Percentiles rank a stretch among this genome's conserved stretches.
Conservation (phyloP, 2,329 filamentous ascomycete species). For the Botryotinia narcissicola region DNA sequence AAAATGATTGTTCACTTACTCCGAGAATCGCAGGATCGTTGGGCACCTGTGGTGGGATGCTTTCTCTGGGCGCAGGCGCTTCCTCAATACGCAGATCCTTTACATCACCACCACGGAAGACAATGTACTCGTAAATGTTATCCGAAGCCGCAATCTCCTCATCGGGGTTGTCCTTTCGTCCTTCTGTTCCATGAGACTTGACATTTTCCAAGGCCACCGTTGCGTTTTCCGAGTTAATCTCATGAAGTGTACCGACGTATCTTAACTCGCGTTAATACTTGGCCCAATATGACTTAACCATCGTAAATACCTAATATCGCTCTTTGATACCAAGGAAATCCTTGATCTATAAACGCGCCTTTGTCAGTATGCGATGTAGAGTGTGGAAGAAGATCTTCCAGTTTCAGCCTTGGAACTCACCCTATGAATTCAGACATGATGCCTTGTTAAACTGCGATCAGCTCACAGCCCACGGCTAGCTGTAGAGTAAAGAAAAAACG, state of each 20-base stretch:
- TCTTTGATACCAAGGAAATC: slow-evolving; percentile 96
- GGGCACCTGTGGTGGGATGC: slow-evolving; percentile 73
- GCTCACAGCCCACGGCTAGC: slow-evolving; percentile 38
- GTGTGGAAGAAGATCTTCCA: slow-evolving; percentile 8
- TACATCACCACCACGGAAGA: slow-evolving; percentile 96
- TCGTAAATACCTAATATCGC: slow-evolving; percentile 80
- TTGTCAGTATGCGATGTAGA: slow-evolving; percentile 29
- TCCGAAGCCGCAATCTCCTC: slow-evolving; percentile 83
- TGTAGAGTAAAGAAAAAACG: slow-evolving; percentile 20
- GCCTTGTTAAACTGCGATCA: slow-evolving; percentile 31
- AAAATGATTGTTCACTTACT: slow-evolving; percentile 62
- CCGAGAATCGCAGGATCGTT: slow-evolving; percentile 96
- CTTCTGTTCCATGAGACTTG: slow-evolving; percentile 89
- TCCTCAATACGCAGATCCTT: slow-evolving; percentile 96
- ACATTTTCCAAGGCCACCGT: slow-evolving; percentile 98
- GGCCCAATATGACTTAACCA: slow-evolving; percentile 2
- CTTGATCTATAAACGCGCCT: slow-evolving; percentile 61
- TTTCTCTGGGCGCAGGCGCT: slow-evolving; percentile 69
- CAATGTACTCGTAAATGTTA: slow-evolving; percentile 95
- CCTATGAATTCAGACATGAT: slow-evolving; percentile 61
- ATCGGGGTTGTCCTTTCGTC: slow-evolving; percentile 71
- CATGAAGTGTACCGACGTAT: slow-evolving; percentile 92
- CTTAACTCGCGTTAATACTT: slow-evolving; percentile 47
- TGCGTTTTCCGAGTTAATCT: slow-evolving; percentile 96
- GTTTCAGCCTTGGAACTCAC: slow-evolving; percentile 42